Evolutionary conservation across 371 early-diverging fungal species (phyloP), one percentile per base, ranked within the genome.

Genomic region (Rhizopus delemar): DNA sequence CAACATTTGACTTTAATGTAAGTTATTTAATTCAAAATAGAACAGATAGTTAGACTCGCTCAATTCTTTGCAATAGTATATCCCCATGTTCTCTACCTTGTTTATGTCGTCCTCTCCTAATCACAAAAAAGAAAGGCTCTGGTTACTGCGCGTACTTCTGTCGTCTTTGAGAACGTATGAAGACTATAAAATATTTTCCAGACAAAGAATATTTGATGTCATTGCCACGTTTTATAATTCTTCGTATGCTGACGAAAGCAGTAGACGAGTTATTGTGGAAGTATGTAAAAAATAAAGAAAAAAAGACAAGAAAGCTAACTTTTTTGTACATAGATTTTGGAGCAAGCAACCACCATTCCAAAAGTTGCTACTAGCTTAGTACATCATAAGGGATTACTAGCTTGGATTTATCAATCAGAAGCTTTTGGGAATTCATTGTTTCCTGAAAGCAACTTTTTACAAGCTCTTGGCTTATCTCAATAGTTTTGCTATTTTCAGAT

Each of bases 11-110:
- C 66, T 68, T 90, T 39, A 82, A 87, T 66, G 88, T 84, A 69
- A 66, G 75, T 57, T n/a, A 1, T 46, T 41, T 38, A 22, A 22
- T 22, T 22, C 22, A 22, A 22, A 22, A 22, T 22, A 22, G 39
- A 8, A 48, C 5, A 28, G 3, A 28, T 8, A 22, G 31, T 8
- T 1, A 29, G 4, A 31, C 28, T 28, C 29, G 39, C 55, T 0
- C 29, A 28, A 39, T 16, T 8, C 16, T n/a, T 12, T 54, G 8
- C 5, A 41, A 8, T 66, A 84, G 82, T 90, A 91, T 73, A 79
- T 92, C 4, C 94, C 94, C 5, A 80, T 93, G 82, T 91, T 92
- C 70, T 87, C 87, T 41, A 75, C 68, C 38, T 62, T 92, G 58
- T 90, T 94, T 68, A 84, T 83, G 57, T 86, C 91, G 3, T 72